Evolutionary conservation across 176 grass and related monocot genomes (phyloP).

Genomic region (Avena sativa): DNA sequence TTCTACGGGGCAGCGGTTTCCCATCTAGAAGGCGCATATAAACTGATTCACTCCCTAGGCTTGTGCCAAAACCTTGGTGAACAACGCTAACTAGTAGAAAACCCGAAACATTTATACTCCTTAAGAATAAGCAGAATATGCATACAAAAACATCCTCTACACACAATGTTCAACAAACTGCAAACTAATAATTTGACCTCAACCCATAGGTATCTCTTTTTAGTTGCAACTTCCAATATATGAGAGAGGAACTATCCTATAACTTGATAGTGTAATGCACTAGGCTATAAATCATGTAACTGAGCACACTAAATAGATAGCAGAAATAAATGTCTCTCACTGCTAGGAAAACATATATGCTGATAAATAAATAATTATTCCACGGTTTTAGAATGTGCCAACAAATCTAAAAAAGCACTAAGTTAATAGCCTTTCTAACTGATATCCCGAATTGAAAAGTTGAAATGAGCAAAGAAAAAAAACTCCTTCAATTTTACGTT

Average conservation of each 20-base stretch:
- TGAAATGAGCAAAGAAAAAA: not conserved
- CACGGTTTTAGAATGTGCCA: not conserved
- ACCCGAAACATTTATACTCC: not conserved
- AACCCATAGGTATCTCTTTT: conserved; percentile 3
- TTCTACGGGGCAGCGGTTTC: not conserved
- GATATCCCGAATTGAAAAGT: not conserved
- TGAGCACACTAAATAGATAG: not conserved
- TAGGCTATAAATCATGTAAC: not conserved
- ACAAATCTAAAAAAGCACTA: conserved; percentile 20
- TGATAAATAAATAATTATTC: not conserved
- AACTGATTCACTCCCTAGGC: not conserved
- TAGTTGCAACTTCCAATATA: not conserved
- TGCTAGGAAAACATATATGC: not conserved
- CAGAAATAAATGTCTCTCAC: not conserved
- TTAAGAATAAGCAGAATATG: not conserved
- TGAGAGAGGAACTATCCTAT: not conserved
- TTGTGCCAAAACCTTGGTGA: not conserved
- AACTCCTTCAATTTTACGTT: not conserved
- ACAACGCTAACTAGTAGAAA: not conserved
- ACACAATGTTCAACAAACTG: not conserved
- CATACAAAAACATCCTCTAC: not conserved
- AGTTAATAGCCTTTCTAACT: not conserved
- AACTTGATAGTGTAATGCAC: conserved; percentile 29
- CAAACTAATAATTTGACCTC: not conserved
- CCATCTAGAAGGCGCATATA: not conserved